Percentiles rank a stretch among this genome's conserved stretches.
Conservation (phyloP, 1,284 basidiomycete genomes). For the Puccinia brachypodii region DNA sequence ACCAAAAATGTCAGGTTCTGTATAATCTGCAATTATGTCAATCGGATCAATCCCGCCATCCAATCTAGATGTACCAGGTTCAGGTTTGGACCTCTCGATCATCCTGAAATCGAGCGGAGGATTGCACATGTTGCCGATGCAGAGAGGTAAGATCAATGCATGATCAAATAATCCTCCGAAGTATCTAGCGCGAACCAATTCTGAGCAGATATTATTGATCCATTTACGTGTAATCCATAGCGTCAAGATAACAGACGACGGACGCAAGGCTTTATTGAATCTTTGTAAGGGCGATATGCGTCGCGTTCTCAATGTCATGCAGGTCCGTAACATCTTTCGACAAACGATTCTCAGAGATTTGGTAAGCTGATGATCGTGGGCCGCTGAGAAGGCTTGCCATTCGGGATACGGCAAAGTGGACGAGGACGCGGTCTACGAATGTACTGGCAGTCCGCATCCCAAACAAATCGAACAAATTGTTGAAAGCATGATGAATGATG, state of each 20-base stretch:
- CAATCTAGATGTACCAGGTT: conserved; percentile 98
- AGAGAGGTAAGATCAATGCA: conserved; percentile 68
- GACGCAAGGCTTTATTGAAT: conserved; percentile 83
- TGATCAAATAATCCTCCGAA: neutral
- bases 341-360: neutral
- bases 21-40: conserved; percentile 99
- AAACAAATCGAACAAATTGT: conserved; percentile 89
- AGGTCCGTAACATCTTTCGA: conserved; percentile 59
- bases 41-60: conserved; percentile 98
- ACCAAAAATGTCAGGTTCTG: conserved; percentile 98
- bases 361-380: neutral
- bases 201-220: too few species aligned
- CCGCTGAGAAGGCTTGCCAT: conserved; percentile 71
- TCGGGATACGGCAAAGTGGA: conserved; percentile 87
- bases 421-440: conserved; percentile 91
- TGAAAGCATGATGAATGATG: conserved; percentile 92
- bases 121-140: conserved; percentile 76
- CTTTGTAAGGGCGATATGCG: conserved; percentile 97
- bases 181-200: neutral
- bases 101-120: conserved; percentile 78
- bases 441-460: conserved; percentile 94
- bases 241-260: conserved; percentile 80
- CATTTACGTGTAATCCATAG: conserved; percentile 60
- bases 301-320: conserved; percentile 88
- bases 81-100: conserved; percentile 88